Conservation (phyloP, 2,329 filamentous ascomycete species). For the Lasiodiplodia citricola region DNA sequence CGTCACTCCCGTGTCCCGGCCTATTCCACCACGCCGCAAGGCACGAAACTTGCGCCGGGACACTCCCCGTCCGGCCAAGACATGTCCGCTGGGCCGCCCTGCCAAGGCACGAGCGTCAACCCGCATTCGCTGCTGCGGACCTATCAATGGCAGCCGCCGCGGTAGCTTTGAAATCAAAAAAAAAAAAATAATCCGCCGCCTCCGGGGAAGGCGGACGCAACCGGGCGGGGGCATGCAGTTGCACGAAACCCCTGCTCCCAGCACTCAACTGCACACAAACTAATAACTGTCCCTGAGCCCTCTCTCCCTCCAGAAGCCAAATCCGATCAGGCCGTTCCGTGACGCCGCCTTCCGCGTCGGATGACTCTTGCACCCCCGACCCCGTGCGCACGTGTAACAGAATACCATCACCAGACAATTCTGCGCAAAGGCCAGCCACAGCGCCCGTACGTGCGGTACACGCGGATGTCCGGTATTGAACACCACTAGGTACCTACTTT, state of each 20-base stretch:
- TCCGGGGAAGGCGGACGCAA: background rate
- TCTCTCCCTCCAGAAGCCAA: background rate
- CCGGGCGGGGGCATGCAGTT: background rate
- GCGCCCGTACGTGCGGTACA: background rate
- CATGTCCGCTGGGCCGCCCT: background rate
- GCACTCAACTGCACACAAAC: background rate
- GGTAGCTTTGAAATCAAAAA: slow-evolving; percentile 22
- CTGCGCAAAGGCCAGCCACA: background rate
- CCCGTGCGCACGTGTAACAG: background rate
- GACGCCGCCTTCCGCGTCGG: background rate
- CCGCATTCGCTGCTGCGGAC: background rate
- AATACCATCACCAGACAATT: background rate
- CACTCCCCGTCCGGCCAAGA: background rate
- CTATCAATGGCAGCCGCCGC: background rate
- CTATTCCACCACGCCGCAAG: background rate
- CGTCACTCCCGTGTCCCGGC: background rate
- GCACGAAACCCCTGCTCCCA: background rate
- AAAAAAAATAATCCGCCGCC: slow-evolving; percentile 8
- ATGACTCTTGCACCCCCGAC: background rate
- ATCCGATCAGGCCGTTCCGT: background rate
- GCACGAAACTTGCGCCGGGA: background rate
- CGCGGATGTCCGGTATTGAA: background rate
- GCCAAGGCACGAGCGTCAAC: background rate
- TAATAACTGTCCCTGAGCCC: background rate
- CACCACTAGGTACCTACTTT: background rate